These are phyloP conservation scores for Artemisia tridentata DNA, from an alignment of 129 eudicot genomes.

Conservation along the genomic window DNA sequence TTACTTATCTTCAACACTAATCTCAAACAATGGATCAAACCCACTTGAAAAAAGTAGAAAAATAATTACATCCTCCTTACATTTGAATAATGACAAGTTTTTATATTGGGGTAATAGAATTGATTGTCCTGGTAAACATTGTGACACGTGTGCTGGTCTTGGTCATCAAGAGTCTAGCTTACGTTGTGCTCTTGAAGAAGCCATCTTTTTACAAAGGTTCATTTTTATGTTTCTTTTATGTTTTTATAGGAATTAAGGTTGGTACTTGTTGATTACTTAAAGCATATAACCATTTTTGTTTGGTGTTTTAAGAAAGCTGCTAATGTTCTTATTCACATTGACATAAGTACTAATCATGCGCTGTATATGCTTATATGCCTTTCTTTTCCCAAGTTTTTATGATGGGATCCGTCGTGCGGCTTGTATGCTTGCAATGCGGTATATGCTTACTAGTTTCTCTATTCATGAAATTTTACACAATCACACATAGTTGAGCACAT, in stretches of 20 bases:
- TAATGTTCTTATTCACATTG: no score
- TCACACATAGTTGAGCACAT: no score
- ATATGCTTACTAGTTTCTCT: no score
- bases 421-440: no score
- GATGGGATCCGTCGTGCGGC: no score
- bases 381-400: no score
- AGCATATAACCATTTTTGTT: no score
- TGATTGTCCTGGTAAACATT: conserved; percentile 95
- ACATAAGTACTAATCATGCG: no score
- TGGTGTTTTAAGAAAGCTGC: no score
- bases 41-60: background rate
- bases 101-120: conserved; percentile 84
- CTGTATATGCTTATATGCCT: no score
- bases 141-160: conserved; percentile 83
- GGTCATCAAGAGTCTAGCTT: conserved; percentile 99
- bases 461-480: no score
- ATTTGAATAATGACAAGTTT: conserved; percentile 44
- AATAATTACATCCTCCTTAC: background rate
- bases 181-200: conserved; percentile 98
- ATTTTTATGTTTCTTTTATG: background rate
- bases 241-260: background rate
- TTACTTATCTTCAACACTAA: conserved; percentile 54
- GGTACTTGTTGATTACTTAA: no score
- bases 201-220: conserved; percentile 76
- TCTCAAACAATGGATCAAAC: conserved; percentile 45